These are phyloP conservation scores for Triangularia verruculosa DNA, from an alignment of 2,329 filamentous ascomycete genomes.

Conservation along the genomic window DNA sequence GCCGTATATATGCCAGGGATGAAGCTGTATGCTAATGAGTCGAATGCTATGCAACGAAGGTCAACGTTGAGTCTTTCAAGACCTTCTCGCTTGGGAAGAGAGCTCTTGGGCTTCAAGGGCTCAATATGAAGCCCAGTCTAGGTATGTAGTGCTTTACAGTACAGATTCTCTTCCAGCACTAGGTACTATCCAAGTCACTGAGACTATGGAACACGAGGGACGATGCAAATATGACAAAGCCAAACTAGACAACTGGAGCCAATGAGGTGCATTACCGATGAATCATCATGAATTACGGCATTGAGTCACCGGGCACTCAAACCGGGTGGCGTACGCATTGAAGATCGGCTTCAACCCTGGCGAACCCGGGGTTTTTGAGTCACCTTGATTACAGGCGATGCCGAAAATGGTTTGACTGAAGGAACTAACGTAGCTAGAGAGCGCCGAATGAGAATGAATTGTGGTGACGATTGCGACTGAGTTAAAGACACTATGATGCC, in stretches of 20 bases:
- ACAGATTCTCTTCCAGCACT: no score
- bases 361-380: conserved; percentile 5
- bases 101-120: no score
- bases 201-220: not conserved
- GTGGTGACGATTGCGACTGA: not conserved
- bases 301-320: not conserved
- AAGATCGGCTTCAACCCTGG: not conserved
- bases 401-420: not conserved
- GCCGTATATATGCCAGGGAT: not conserved
- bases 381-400: not conserved
- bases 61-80: no score
- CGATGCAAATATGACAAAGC: not conserved
- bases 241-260: not conserved
- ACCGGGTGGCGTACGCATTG: not conserved
- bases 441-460: not conserved
- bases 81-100: no score
- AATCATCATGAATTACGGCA: conserved; percentile 23
- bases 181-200: no score
- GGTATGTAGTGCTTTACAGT: no score
- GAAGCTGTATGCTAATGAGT: not conserved
- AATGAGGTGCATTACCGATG: conserved; percentile 18
- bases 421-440: not conserved
- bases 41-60: not conserved
- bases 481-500: not conserved
- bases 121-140: no score